Base-by-base conservation (phyloP, 805 yeast species). In the Geotrichum ghanense region DNA sequence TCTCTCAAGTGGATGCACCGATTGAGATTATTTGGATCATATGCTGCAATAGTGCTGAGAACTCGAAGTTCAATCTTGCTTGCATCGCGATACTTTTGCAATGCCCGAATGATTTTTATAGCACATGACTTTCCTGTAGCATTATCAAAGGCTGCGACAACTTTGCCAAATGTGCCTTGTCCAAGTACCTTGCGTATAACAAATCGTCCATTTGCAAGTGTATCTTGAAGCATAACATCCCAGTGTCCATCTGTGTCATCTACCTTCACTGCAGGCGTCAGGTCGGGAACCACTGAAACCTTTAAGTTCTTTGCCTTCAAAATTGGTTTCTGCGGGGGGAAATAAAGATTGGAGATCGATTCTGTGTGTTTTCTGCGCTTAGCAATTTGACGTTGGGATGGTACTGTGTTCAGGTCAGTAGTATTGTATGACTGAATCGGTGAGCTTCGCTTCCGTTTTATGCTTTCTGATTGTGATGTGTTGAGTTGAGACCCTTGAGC, bases 71-170 rank as follows among this genome's bases (percentile, higher is more conserved):
- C 99, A 47, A 89, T 87, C 63, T 83, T 85, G 12, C 95, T 86
- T 2, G 98, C 98, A 59, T 89, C 97, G 47, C 97, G 73, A 63
- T 92, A 92, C 67, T 94, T 86, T 21, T 88, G 95, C 21, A 92
- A 83, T 19, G 95, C 86, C 48, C 95, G 73, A 44, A 92, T 92
- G 51, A 92, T 84, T 63, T 92, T 92, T 50, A 92, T 83, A 1
- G 99, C 99, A 41, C 87, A 92, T 49, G 71, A 70, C 45, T 73
- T 70, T 23, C 77, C 68, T 41, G 75, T 70, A 17, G 70, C 65
- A 45, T 72, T 68, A 60, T 92, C 97, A 53, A 72, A 73, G n/a
- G 94, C 92, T 48, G 81, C 79, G 35, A 83, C 81, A 4, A 88
- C 96, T 58, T 84, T 87, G 12, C 95, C 95, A 67, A 86, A 87